Base-by-base conservation (phyloP, 2,329 filamentous ascomycete genomes). In the Elsinoe necatrix region DNA sequence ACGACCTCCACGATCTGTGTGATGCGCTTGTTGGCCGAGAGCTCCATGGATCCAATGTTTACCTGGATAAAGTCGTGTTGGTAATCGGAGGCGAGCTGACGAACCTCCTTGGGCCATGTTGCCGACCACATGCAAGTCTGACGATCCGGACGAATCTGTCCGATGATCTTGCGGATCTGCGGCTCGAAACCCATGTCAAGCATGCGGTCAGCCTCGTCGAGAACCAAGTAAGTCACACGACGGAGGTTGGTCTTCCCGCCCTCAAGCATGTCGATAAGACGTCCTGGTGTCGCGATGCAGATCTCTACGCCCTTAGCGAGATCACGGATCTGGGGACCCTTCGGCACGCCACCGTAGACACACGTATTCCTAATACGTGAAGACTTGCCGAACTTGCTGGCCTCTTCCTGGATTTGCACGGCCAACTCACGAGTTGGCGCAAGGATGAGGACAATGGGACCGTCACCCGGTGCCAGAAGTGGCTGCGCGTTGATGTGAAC, bases 161-260 rank as follows among this genome's bases (percentile, higher is more conserved):
- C 82, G 65, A 98, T 91, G 64, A 98, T 97, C 80, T 97, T 97
- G 78, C 93, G 89, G 68, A 98, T 97, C 74, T 97, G 93, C 64
- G 93, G 93, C 77, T 98, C 93, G 76, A 98, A 97, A 83, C 93
- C 93, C 93, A 98, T 98, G 77, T 98, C 93, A 72, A 98, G 81
- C 93, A 98, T 98, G 69, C 93, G 92, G 77, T 98, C 93, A 71
- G 93, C 93, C 79, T 98, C 93, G 68, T 98, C 93, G 62, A 98
- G 90, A 64, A 97, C 93, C 58, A 98, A 80, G 77, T 98, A 98
- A 57, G 93, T 98, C 61, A 97, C 91, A 72, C 93, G 90, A 64
- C 92, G 92, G 62, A 98, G 83, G 77, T 98, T 97, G 67, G 93
- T 98, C 80, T 95, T 95, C 73, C 91, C 92, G 64, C 89, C 89